Evolutionary conservation across 2,329 filamentous ascomycete species (phyloP).

Genomic region (Fusarium sp.): DNA sequence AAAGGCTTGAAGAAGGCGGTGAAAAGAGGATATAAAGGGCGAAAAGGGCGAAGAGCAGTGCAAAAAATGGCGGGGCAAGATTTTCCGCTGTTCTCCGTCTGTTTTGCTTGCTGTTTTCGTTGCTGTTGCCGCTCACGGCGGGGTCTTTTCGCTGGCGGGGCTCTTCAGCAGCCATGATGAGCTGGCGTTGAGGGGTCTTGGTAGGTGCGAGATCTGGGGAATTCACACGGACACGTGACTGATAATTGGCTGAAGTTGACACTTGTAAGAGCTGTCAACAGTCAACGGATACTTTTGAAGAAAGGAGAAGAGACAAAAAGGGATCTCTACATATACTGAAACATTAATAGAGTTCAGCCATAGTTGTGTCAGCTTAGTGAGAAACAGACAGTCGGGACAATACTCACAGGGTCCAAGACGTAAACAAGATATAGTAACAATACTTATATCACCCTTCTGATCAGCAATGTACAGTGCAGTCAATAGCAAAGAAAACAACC

Average conservation of each 20-base stretch:
- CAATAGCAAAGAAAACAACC: conserved; percentile 19
- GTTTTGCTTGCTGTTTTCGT: conserved; percentile 37
- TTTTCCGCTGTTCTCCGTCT: conserved; percentile 51
- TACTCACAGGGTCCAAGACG: conserved; percentile 5
- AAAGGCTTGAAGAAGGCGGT: conserved; percentile 45
- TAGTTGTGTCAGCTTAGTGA: neutral
- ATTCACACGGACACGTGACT: conserved; percentile 46
- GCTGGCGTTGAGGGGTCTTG: conserved; percentile 41
- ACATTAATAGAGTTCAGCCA: neutral
- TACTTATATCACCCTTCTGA: neutral
- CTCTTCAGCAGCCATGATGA: conserved; percentile 48
- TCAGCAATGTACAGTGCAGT: conserved; percentile 31
- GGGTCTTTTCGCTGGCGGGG: conserved; percentile 51
- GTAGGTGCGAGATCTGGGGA: conserved; percentile 27
- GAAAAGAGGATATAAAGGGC: conserved; percentile 52
- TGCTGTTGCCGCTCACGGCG: conserved; percentile 46
- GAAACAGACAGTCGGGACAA: neutral
- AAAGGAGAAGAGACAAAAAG: neutral
- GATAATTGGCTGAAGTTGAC: conserved; percentile 16
- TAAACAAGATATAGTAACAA: neutral
- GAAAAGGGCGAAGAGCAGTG: conserved; percentile 53
- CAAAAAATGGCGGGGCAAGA: conserved; percentile 58
- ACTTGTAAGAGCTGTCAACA: neutral
- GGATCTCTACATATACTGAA: neutral
- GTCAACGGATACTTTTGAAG: neutral